Evolutionary conservation across 345 rosid genomes (phyloP).

Genomic region (Toxicodendron radicans): DNA sequence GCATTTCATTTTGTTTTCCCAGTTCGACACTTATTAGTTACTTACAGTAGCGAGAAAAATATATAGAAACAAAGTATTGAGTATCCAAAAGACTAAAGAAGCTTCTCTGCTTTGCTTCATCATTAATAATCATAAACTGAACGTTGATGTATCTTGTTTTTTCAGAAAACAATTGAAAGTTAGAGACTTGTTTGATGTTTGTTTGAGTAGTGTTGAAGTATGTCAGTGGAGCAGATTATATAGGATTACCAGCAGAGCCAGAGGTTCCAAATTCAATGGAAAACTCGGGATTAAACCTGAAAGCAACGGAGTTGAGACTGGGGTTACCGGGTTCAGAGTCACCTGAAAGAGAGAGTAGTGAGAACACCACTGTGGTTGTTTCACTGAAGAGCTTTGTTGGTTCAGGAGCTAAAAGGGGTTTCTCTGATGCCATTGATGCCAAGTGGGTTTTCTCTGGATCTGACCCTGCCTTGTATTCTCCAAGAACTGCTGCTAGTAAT

Average conservation of each 20-base stretch:
- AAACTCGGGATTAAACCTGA: slow-evolving; percentile 41
- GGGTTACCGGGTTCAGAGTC: slow-evolving; percentile 78
- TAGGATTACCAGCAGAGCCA: slow-evolving; percentile 38
- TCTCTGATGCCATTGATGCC: slow-evolving; percentile 50
- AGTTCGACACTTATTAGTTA: neutral
- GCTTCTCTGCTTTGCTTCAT: slow-evolving; percentile 12
- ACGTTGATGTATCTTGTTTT: neutral
- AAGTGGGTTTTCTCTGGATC: slow-evolving; percentile 61
- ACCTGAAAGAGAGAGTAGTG: slow-evolving; percentile 44
- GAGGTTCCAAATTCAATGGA: slow-evolving; percentile 51
- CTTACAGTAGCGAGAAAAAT: neutral
- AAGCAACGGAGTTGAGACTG: slow-evolving; percentile 79
- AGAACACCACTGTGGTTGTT: slow-evolving; percentile 17
- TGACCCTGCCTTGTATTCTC: slow-evolving; percentile 33
- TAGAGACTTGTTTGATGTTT: neutral
- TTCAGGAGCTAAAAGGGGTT: slow-evolving; percentile 60
- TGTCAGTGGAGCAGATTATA: slow-evolving; percentile 51
- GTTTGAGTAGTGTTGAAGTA: slow-evolving; percentile 30
- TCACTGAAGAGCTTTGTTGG: slow-evolving; percentile 41
- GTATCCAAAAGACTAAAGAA: neutral
- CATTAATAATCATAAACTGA: neutral
- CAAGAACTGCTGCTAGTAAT: slow-evolving; percentile 14
- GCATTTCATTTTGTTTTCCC: neutral
- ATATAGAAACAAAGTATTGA: neutral
- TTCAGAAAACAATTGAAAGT: too few relatives aligned